These are phyloP conservation scores for Penicillium cataractarum DNA, from an alignment of 495 filamentous ascomycete species.

Conservation along the genomic window DNA sequence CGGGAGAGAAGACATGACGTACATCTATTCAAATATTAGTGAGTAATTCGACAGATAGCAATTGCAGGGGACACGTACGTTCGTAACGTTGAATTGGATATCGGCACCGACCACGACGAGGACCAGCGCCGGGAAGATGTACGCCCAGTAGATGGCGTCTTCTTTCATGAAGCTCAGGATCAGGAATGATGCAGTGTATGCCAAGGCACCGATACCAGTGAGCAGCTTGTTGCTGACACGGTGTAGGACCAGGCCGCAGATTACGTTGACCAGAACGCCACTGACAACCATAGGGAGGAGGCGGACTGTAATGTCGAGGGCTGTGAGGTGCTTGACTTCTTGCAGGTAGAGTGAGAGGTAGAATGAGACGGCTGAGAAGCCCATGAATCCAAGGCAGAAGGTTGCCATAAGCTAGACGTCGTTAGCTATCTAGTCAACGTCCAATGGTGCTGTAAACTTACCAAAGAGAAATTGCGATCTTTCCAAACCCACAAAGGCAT, in stretches of 20 bases:
- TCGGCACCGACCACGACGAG: slow-evolving; percentile 60
- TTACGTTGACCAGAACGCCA: slow-evolving; percentile 56
- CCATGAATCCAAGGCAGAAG: slow-evolving; percentile 43
- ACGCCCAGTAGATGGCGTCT: slow-evolving; percentile 58
- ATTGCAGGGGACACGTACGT: slow-evolving; percentile 31
- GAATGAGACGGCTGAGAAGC: slow-evolving; percentile 39
- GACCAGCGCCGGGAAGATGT: slow-evolving; percentile 53
- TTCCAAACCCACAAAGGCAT: slow-evolving; percentile 46
- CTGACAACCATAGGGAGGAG: slow-evolving; percentile 59
- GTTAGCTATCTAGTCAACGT: slow-evolving; percentile 5
- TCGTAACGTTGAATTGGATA: slow-evolving; percentile 63
- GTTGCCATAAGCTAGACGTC: slow-evolving; percentile 32
- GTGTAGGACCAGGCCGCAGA: slow-evolving; percentile 58
- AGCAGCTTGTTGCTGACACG: slow-evolving; percentile 52
- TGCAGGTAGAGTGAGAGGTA: slow-evolving; percentile 50
- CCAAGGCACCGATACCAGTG: slow-evolving; percentile 45
- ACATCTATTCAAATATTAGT: slow-evolving; percentile 28
- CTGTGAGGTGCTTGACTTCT: slow-evolving; percentile 40
- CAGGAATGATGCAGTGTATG: slow-evolving; percentile 55
- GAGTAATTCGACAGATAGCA: background rate
- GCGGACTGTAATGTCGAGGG: slow-evolving; percentile 53
- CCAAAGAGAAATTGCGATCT: slow-evolving; percentile 43
- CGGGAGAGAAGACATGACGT: slow-evolving; percentile 45
- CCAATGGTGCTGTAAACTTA: slow-evolving; percentile 11
- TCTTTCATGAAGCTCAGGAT: slow-evolving; percentile 54